Base-by-base conservation (phyloP, 441 rosid genomes). In the Erodium moschatum region DNA sequence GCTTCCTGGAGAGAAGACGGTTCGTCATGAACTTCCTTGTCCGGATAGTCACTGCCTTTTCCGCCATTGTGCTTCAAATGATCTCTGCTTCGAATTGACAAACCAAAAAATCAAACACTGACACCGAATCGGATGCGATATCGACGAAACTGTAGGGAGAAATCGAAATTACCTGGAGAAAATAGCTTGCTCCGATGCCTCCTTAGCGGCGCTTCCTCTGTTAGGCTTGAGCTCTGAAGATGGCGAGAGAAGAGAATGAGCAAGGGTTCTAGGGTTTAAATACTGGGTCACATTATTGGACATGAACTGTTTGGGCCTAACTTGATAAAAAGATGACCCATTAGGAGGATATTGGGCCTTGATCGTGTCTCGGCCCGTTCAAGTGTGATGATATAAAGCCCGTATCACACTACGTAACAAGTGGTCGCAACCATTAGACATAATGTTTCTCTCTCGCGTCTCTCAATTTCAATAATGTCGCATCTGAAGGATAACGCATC, bases 1-100 rank as follows among this genome's bases (percentile, higher is more conserved):
- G 60, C 19, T 52, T 52, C 60, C 60, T 52, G 20, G 60, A 52
- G 21, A 52, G 60, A 52, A 52, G 60, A 16, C 60, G 60, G 60
- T 52, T 52, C 19, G 60, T 52, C 60, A 52, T 52, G 60, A 52
- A 52, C 21, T 52, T 52, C 60, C 60, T 52, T 6, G 60, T 52
- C 0, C 60, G 60, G 60, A 52, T 52, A 8, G 60, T 52, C 21
- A 52, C 60, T n/a, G 60, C 60, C 19, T 52, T 52, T 18, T 52
- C 60, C 1, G 60, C 60, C 60, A 52, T 52, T 52, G 20, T 16
- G 4, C 5, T 18, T 52, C 20, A 11, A 13, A 46, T 46, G 10
- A 46, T 13, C 54, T 12, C 54, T 52, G 19, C 60, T 52, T 52
- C 10, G 16, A 52, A 52, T n/a, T n/a, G 27, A 24, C 27, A 24